Evolutionary conservation across 108 stramenopile species (phyloP), one percentile per base, ranked within the genome.

Genomic region (Bacterosira constricta): DNA sequence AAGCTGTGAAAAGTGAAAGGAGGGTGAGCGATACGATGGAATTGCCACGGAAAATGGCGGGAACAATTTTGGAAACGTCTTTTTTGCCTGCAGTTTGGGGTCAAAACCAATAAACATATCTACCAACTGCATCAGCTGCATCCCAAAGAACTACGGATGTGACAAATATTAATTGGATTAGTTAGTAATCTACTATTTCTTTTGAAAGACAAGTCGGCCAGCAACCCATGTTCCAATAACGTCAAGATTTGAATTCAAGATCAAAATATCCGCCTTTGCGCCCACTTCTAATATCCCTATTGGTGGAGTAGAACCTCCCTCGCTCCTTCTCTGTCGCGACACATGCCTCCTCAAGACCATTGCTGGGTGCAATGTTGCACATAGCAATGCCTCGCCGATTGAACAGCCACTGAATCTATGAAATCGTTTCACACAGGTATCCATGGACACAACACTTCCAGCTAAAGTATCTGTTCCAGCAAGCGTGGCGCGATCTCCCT

Each of bases 381-480:
- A 78, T 3, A 67, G 39, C 21, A 88, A 42, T 13, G 79, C 84
- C 42, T 77, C 75, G 5, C 77, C 78, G 13, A 69, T 18, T 1
- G 63, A 47, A 61, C 86, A 88, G 1, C 62, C 82, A 1, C 82
- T 85, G 46, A 83, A 88, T 17, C 51, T 21, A 3, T 35, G 50
- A 26, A 88, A 78, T 37, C 73, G 70, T 46, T 52, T 37, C 2
- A 88, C 79, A 45, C 86, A 88, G 11, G 37, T 57, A 39, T 88
- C 82, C 82, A 88, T 73, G 1, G 76, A 66, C 8, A 75, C 76
- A 3, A 85, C 82, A 51, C 74, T 77, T 8, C 86, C 86, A 9
- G 86, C 86, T 13, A 88, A 69, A 6, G 82, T 85, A 9, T 83
- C 80, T 4, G 79, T 85, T n/a, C 76, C 82, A 6, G 34, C 6